These are phyloP conservation scores for Cordyceps tenuipes DNA, from an alignment of 2,329 filamentous ascomycete species.

Conservation along the genomic window DNA sequence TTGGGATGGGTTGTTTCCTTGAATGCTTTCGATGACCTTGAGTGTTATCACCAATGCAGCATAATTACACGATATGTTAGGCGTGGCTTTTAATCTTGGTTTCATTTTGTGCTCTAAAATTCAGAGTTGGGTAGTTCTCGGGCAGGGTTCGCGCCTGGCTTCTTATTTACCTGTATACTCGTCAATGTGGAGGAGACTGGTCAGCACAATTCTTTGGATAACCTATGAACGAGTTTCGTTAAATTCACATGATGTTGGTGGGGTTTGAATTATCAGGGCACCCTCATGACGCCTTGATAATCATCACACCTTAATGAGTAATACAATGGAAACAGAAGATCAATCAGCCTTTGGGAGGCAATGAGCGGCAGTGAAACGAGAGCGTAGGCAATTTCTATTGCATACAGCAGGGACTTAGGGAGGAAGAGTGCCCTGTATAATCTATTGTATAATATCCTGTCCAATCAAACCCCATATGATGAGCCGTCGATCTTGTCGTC, in stretches of 20 bases:
- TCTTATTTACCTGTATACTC: no score
- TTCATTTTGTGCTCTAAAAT: not conserved
- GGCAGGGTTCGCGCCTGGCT: no score
- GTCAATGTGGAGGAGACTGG: not conserved
- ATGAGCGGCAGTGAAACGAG: not conserved
- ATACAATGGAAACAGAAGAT: not conserved
- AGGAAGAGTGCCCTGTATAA: no score
- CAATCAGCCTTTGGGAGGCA: not conserved
- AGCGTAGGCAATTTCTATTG: no score
- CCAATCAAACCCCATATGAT: constrained; percentile 27
- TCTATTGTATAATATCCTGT: not conserved
- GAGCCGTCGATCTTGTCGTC: constrained; percentile 48
- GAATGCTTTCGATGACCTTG: not conserved
- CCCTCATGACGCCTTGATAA: not conserved
- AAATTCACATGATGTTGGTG: not conserved
- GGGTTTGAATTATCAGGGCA: not conserved
- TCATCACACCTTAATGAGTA: not conserved
- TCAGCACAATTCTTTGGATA: not conserved
- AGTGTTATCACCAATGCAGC: not conserved
- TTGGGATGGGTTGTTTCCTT: not conserved
- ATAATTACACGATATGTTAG: constrained; percentile 8
- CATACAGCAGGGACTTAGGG: not conserved
- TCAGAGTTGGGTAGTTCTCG: not conserved
- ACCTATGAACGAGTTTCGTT: not conserved
- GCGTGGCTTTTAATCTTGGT: not conserved